A percentile compares a stretch with the other conserved stretches of the same genome.
phyloP scores from a whole-genome alignment of 106 monocot genomes.

The Dactylorhiza incarnata region DNA sequence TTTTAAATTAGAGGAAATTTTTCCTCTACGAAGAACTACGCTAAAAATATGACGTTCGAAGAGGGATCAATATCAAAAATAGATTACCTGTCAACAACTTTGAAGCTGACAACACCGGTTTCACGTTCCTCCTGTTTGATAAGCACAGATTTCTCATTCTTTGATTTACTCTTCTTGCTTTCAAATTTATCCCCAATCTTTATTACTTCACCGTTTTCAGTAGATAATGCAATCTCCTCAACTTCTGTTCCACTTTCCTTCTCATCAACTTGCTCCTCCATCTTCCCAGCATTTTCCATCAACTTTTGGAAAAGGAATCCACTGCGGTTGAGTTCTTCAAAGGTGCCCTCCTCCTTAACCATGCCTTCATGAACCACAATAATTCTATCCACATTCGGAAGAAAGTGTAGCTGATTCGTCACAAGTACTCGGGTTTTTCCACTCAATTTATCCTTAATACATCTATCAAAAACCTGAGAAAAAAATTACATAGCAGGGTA shows the following conservation, averaged over 20 bases:
- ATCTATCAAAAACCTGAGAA: slow-evolving; percentile 90
- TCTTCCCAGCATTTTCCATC: slow-evolving; percentile 99
- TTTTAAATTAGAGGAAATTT: no score
- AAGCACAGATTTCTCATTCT: slow-evolving; percentile 69
- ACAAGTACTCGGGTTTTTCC: slow-evolving; percentile 96
- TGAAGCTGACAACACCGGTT: slow-evolving; percentile 81
- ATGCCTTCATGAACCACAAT: slow-evolving; percentile 90
- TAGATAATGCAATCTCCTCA: slow-evolving; percentile 15
- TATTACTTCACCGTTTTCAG: slow-evolving; percentile 33
- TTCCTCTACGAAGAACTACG: no score
- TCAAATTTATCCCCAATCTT: slow-evolving; percentile 21
- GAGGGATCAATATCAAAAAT: neutral
- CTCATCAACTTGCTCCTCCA: slow-evolving; percentile 80
- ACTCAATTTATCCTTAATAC: slow-evolving; percentile 81
- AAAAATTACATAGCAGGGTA: slow-evolving; percentile 6
- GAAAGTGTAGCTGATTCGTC: slow-evolving; percentile 98
- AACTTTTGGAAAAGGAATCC: slow-evolving; percentile 81
- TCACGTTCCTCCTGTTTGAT: slow-evolving; percentile 94
- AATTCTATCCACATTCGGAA: slow-evolving; percentile 86
- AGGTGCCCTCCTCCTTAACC: slow-evolving; percentile 93
- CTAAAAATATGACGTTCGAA: no score
- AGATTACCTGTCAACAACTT: slow-evolving; percentile 61
- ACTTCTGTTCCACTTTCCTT: slow-evolving; percentile 24
- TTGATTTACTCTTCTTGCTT: slow-evolving; percentile 31
- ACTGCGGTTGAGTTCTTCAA: slow-evolving; percentile 67